A percentile compares a stretch with the other conserved stretches of the same genome.
phyloP scores from a whole-genome alignment of 1,284 basidiomycete genomes.

The Cryptococcus neoformans region DNA sequence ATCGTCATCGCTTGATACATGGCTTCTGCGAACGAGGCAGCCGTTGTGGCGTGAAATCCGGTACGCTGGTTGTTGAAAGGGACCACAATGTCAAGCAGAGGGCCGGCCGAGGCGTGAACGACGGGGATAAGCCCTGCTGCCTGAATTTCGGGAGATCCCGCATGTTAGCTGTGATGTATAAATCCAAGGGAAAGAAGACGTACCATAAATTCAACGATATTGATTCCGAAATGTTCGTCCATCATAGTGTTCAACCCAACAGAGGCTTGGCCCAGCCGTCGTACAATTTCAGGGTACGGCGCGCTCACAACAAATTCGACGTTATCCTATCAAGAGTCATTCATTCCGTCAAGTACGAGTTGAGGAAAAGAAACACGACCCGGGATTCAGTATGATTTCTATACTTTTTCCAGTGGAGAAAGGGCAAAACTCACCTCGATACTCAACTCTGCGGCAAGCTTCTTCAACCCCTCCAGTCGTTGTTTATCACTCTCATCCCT shows the following conservation, averaged over 20 bases:
- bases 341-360: too few species aligned
- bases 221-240: conserved; percentile 99
- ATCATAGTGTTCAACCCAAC: conserved; percentile 96
- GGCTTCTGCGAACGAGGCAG: conserved; percentile 66
- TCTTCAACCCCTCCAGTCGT: conserved; percentile 63
- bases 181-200: conserved; percentile 25
- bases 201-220: conserved; percentile 97
- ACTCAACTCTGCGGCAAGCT: conserved; percentile 61
- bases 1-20: conserved; percentile 67
- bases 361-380: too few species aligned
- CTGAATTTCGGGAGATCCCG: conserved; percentile 49
- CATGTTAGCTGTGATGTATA: conserved; percentile 3
- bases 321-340: conserved; percentile 53
- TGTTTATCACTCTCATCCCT: conserved; percentile 71
- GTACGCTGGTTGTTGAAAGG: conserved; percentile 67
- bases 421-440: conserved; percentile 57
- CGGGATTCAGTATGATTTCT: neutral
- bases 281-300: conserved; percentile 66
- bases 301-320: conserved; percentile 84
- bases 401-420: neutral
- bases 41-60: conserved; percentile 74
- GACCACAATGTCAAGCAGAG: conserved; percentile 84
- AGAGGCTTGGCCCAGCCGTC: conserved; percentile 67
- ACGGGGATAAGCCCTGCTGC: conserved; percentile 91
- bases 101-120: conserved; percentile 89